phyloP scores from a whole-genome alignment of 2,329 filamentous ascomycete genomes.

The Lachnellula occidentalis region DNA sequence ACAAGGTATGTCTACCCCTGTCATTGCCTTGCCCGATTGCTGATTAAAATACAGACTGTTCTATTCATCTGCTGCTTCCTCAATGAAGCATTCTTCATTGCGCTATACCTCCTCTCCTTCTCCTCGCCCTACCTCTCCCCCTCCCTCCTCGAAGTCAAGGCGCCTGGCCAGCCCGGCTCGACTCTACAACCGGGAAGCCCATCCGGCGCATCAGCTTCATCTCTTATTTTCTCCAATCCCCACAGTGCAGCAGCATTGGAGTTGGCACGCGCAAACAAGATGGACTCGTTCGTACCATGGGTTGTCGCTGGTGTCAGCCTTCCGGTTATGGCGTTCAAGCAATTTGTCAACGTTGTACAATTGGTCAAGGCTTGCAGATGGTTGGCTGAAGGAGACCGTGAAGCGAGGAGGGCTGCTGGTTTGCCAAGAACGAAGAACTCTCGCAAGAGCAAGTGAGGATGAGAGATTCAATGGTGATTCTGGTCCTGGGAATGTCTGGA shows the following conservation, averaged over 20 bases:
- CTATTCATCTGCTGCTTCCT: conserved; percentile 85
- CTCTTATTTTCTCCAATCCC: conserved; percentile 77
- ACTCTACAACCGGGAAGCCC: conserved; percentile 61
- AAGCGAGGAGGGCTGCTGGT: conserved; percentile 52
- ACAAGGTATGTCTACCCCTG: conserved; percentile 63
- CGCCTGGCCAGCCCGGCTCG: conserved; percentile 47
- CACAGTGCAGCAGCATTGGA: conserved; percentile 92
- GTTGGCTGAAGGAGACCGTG: conserved; percentile 85
- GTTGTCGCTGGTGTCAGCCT: conserved; percentile 73
- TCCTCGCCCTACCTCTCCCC: conserved; percentile 85
- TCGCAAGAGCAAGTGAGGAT: conserved; percentile 21
- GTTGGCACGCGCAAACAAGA: conserved; percentile 89
- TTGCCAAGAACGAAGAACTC: conserved; percentile 42
- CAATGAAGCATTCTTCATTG: conserved; percentile 98
- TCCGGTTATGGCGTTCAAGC: conserved; percentile 87
- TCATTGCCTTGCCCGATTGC: not conserved
- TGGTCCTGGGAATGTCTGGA: not conserved
- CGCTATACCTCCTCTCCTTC: conserved; percentile 95
- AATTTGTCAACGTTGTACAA: conserved; percentile 90
- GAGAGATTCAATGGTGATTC: not conserved
- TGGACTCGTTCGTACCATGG: conserved; percentile 72
- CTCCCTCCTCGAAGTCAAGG: conserved; percentile 62
- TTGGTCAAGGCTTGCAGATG: conserved; percentile 87
- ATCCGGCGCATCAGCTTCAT: conserved; percentile 62
- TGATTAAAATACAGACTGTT: conserved; percentile 58